These are phyloP conservation scores for Termitomyces sp. DNA, from an alignment of 768 basidiomycete genomes.

Conservation along the genomic window DNA sequence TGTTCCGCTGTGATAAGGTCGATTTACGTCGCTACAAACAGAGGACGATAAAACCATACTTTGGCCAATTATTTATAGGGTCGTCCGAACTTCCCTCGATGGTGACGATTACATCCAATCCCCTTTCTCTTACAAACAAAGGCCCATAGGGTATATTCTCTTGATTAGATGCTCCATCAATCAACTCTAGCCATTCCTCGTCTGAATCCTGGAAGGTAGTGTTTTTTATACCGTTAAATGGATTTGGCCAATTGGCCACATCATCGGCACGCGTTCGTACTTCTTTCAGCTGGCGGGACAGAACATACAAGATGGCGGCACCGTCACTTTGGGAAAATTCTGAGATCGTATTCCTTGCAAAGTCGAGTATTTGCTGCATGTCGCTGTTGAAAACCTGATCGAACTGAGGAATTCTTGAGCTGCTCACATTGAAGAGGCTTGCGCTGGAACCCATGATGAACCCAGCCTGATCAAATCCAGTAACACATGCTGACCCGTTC, in stretches of 20 bases:
- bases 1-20: conserved; percentile 42
- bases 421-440: conserved; percentile 58
- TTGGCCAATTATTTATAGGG: conserved; percentile 59
- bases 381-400: background rate
- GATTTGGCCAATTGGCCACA: conserved; percentile 72
- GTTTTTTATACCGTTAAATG: conserved; percentile 46
- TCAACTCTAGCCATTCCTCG: conserved; percentile 53
- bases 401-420: background rate
- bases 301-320: conserved; percentile 43
- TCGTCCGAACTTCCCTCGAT: conserved; percentile 66
- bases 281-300: conserved; percentile 42
- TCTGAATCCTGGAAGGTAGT: conserved; percentile 52
- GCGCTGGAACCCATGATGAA: conserved; percentile 79
- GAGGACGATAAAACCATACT: conserved; percentile 37
- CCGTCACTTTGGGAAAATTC: conserved; percentile 35
- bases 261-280: conserved; percentile 53
- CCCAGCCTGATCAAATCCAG: conserved; percentile 69
- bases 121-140: conserved; percentile 65
- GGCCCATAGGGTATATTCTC: conserved; percentile 74
- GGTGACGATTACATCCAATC: conserved; percentile 72
- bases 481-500: conserved; percentile 60
- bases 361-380: conserved; percentile 49
- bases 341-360: conserved; percentile 37
- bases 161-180: conserved; percentile 68
- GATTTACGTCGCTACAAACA: background rate